A percentile compares a stretch with the other conserved stretches of the same genome.
These are phyloP conservation scores for Flammula alnicola DNA, from an alignment of 1,284 basidiomycete species.

Conservation along the genomic window DNA sequence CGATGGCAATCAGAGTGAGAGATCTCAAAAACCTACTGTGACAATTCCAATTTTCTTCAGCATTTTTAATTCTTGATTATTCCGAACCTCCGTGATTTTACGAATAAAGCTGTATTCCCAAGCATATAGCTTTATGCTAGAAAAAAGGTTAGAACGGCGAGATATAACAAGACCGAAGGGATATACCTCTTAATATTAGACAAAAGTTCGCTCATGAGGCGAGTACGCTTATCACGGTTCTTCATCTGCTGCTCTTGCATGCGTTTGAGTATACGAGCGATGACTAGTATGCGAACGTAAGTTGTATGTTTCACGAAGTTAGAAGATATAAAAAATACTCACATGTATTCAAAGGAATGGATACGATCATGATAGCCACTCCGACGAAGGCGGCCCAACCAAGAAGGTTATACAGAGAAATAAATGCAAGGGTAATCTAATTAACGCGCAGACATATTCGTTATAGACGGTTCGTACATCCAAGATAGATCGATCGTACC, in stretches of 20 bases:
- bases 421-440: slow-evolving; percentile 86
- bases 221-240: slow-evolving; percentile 79
- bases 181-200: slow-evolving; percentile 85
- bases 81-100: slow-evolving; percentile 78
- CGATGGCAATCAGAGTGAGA: background rate
- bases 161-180: background rate
- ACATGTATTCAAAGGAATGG: slow-evolving; percentile 80
- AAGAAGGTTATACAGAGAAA: slow-evolving; percentile 87
- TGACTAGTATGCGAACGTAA: slow-evolving; percentile 39
- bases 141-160: background rate
- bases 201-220: slow-evolving; percentile 82
- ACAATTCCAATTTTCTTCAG: slow-evolving; percentile 81
- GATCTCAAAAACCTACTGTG: slow-evolving; percentile 47
- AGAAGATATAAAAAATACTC: slow-evolving; percentile 15
- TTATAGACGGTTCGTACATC: too few relatives aligned
- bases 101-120: slow-evolving; percentile 90
- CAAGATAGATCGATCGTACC: too few relatives aligned
- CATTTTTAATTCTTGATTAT: slow-evolving; percentile 84
- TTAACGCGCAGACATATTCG: background rate
- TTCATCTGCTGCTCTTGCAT: slow-evolving; percentile 93
- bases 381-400: slow-evolving; percentile 95
- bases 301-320: background rate
- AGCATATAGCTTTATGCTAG: slow-evolving; percentile 78
- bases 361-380: slow-evolving; percentile 88
- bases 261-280: slow-evolving; percentile 77